Base-by-base conservation (phyloP, 148 eudicot genomes). In the Fagopyrum homotropicum region DNA sequence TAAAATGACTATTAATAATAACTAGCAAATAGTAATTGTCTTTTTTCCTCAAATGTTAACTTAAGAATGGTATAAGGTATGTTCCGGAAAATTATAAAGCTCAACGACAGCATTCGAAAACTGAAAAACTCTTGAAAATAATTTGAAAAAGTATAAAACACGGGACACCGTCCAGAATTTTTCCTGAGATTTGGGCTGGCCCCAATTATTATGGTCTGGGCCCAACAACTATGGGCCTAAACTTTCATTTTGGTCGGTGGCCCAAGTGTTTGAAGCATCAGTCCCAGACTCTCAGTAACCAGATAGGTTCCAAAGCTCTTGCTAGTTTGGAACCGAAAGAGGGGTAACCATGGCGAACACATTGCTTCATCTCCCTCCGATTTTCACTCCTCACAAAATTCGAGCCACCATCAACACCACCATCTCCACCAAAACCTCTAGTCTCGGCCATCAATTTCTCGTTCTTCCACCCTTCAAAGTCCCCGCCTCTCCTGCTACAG, bases 331-430 rank as follows among this genome's bases (percentile, higher is more conserved):
- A 45, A 47, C 51, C n/a, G 74, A 9, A 70, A 45, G 49, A 4
- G 63, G 63, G 71, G 30, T 22, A 44, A 40, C 56, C 45, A 80
- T 85, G 83, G 83, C 85, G 77, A 77, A 71, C 35, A 80, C 85
- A 30, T 78, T 76, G 56, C 68, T 75, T 51, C 44, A 35, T 61
- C 74, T 72, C 7, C 68, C 84, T 12, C 82, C 81, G 45, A 54
- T 82, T 71, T 72, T 78, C 75, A 76, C 82, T 19, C 80, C 80
- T 64, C 78, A 49, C 11, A 57, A 75, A 44, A 19, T 69, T 63
- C 71, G 50, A 75, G 45, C 73, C 49, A 45, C 72, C 43, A 7
- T 68, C 44, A 48, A 16, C 26, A 5, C 52, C 15, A 15, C 73
- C 35, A 1, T 45, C 51, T 48, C 55, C 55, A 8, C 55, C 11